These are phyloP conservation scores for Mycena galopus DNA, from an alignment of 768 basidiomycete species.

Conservation along the genomic window DNA sequence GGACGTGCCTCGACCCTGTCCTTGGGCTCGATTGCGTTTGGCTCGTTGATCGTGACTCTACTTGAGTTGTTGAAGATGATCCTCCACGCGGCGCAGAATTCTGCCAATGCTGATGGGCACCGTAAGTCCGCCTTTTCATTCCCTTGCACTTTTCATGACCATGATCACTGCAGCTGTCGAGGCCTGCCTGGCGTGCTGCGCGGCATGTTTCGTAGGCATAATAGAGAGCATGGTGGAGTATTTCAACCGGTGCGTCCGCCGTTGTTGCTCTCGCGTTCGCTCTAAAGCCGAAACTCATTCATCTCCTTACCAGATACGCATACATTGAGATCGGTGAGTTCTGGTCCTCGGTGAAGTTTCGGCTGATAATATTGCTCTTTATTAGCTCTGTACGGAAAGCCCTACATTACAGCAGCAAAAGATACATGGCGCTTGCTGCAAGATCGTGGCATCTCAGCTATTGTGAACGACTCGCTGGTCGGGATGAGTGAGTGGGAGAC, in stretches of 20 bases:
- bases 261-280: not conserved
- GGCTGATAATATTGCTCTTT: not conserved
- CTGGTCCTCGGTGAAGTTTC: not conserved
- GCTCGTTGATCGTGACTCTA: slow-evolving; percentile 85
- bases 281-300: not conserved
- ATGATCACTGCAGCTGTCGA: slow-evolving; percentile 67
- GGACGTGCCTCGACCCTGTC: slow-evolving; percentile 82
- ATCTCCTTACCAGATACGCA: slow-evolving; percentile 64
- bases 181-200: slow-evolving; percentile 82
- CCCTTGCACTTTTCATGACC: not conserved
- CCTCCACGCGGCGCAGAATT: slow-evolving; percentile 68
- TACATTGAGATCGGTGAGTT: slow-evolving; percentile 84
- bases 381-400: slow-evolving; percentile 85
- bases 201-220: slow-evolving; percentile 81
- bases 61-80: slow-evolving; percentile 77
- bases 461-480: slow-evolving; percentile 87
- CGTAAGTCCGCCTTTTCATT: slow-evolving; percentile 58
- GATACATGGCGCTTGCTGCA: slow-evolving; percentile 85
- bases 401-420: slow-evolving; percentile 84
- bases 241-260: slow-evolving; percentile 73
- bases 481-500: slow-evolving; percentile 71
- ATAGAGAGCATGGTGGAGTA: slow-evolving; percentile 79
- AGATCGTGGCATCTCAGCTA: slow-evolving; percentile 64
- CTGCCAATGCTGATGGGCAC: slow-evolving; percentile 72
- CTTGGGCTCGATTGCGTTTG: slow-evolving; percentile 88